These are phyloP conservation scores for Heliosperma pusillum DNA, from an alignment of 148 eudicot genomes.

Conservation along the genomic window DNA sequence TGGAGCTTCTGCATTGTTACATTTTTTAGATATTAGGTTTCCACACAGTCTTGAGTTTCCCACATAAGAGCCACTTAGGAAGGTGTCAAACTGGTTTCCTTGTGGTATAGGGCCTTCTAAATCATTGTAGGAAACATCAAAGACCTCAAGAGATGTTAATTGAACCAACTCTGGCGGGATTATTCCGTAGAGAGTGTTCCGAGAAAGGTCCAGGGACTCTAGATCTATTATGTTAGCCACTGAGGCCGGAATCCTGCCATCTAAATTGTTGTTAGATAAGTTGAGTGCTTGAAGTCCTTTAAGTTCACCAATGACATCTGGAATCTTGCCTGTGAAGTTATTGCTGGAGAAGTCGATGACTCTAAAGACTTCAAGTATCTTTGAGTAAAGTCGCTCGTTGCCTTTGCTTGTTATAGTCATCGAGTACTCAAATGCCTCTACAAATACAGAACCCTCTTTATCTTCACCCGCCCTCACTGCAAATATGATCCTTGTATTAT, in stretches of 20 bases:
- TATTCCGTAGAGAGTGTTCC: constrained; percentile 35
- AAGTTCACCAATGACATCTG: constrained; percentile 26
- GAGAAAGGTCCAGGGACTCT: constrained; percentile 38
- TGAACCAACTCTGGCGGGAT: constrained; percentile 31
- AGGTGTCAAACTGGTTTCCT: constrained; percentile 31
- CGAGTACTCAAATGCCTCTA: neutral
- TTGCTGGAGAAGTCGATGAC: constrained; percentile 40
- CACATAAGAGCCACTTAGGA: constrained; percentile 24
- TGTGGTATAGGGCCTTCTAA: constrained; percentile 30
- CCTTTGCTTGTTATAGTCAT: constrained; percentile 37
- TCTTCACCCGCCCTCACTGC: neutral
- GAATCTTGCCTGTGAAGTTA: constrained; percentile 34
- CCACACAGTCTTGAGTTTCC: constrained; percentile 37
- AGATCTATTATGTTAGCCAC: constrained; percentile 22
- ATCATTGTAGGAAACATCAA: constrained; percentile 33
- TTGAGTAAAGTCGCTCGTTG: neutral
- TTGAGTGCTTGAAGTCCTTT: constrained; percentile 33
- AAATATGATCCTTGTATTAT: neutral
- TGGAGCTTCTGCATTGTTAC: neutral
- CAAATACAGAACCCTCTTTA: neutral
- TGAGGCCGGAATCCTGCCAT: constrained; percentile 26
- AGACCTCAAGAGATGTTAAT: constrained; percentile 25
- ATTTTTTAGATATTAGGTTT: constrained; percentile 22
- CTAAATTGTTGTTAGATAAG: constrained; percentile 33
- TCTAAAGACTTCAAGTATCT: constrained; percentile 10